phyloP scores from a whole-genome alignment of 352 stramenopile species.

The Phytophthora sp. region DNA sequence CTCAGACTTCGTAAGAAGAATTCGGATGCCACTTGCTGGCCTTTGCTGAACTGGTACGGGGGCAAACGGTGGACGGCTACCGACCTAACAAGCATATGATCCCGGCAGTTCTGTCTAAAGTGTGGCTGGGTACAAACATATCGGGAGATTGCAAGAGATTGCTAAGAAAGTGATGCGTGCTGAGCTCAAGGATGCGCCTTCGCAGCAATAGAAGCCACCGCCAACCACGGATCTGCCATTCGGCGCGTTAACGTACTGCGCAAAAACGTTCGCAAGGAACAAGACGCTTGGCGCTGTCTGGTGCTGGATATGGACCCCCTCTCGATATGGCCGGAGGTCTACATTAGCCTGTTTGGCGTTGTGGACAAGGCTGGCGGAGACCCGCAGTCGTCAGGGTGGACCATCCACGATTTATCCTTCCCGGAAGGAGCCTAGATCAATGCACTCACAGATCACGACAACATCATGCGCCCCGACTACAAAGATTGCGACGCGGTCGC shows the following conservation, averaged over 20 bases:
- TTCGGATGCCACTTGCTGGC: too few species aligned
- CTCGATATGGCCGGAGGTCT: constrained; percentile 8
- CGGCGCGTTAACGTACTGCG: constrained; percentile 1
- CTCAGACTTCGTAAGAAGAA: background rate
- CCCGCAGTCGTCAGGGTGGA: background rate
- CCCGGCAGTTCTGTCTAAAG: background rate
- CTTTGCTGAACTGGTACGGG: constrained; percentile 13
- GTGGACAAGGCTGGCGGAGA: constrained; percentile 23
- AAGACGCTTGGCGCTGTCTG: constrained; percentile 12
- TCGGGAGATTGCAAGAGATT: constrained; percentile 6
- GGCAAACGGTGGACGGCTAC: constrained; percentile 17
- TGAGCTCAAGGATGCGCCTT: background rate
- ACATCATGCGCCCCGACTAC: constrained; percentile 1
- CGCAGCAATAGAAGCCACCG: background rate
- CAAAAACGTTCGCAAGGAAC: constrained; percentile 26
- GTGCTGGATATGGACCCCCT: constrained; percentile 12
- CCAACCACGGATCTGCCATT: constrained; percentile 17
- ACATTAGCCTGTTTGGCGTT: constrained; percentile 28
- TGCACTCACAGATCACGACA: constrained; percentile 1
- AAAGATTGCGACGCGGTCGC: background rate
- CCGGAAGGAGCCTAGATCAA: constrained; percentile 15
- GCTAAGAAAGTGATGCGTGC: background rate
- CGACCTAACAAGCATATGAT: constrained; percentile 15
- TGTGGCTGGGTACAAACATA: background rate
- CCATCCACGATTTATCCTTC: constrained; percentile 31